Percentiles rank a stretch among this genome's conserved stretches.
Evolutionary conservation across 2,329 filamentous ascomycete species (phyloP).

Genomic region (Pyrenophora teres): DNA sequence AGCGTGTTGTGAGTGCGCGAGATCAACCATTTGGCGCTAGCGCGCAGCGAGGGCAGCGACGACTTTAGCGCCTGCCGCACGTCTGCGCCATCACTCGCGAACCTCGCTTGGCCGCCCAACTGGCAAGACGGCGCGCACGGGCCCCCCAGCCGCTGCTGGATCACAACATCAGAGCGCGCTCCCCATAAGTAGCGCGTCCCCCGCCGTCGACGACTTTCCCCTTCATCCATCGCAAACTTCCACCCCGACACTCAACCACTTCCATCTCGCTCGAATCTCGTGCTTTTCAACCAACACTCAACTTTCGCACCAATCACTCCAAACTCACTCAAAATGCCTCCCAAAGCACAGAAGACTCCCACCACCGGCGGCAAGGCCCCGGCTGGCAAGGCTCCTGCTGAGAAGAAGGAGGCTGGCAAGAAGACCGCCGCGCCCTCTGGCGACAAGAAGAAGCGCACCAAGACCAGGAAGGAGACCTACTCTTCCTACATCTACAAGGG

Average conservation of each 20-base stretch:
- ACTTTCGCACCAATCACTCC: conserved; percentile 10
- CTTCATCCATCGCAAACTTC: conserved; percentile 51
- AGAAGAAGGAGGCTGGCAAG: conserved; percentile 99
- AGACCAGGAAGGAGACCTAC: conserved; percentile 99
- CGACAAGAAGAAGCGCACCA: conserved; percentile 99
- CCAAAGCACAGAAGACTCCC: conserved; percentile 99
- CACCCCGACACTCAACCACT: conserved; percentile 29
- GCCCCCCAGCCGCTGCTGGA: conserved; percentile 40
- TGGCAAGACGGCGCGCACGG: conserved; percentile 38
- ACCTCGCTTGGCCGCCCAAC: conserved; percentile 31
- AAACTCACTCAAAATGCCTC: conserved; percentile 73
- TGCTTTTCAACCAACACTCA: conserved; percentile 16
- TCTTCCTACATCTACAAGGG: conserved; percentile 99
- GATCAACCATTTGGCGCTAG: conserved; percentile 45
- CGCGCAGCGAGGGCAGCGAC: conserved; percentile 30
- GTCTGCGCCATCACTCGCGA: conserved; percentile 30
- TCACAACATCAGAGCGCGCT: conserved; percentile 48
- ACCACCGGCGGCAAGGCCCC: conserved; percentile 89
- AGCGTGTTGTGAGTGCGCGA: conserved; percentile 48
- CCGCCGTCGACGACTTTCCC: conserved; percentile 46
- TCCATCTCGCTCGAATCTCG: conserved; percentile 23
- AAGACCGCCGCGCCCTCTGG: conserved; percentile 91
- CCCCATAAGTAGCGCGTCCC: conserved; percentile 51
- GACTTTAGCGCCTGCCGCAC: conserved; percentile 20
- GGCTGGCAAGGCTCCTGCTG: conserved; percentile 77